These are phyloP conservation scores for Bruguiera sexangula DNA, from an alignment of 345 rosid species.

Conservation along the genomic window DNA sequence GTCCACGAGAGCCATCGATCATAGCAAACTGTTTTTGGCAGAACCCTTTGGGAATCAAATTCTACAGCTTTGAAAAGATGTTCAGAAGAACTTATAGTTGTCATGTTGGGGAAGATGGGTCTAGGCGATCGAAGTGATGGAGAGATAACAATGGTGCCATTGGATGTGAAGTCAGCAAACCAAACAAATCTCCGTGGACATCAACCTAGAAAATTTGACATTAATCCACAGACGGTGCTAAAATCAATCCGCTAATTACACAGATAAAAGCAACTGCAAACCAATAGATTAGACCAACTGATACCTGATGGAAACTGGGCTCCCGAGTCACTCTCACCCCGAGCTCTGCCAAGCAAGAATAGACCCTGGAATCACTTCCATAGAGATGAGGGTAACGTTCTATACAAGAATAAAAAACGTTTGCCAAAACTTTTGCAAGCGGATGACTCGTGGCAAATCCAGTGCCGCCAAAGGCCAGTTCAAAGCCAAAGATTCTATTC, in stretches of 20 bases:
- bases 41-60: conserved; percentile 58
- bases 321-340: conserved; percentile 67
- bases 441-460: conserved; percentile 80
- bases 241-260: not conserved
- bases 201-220: conserved; percentile 44
- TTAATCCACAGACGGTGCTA: not conserved
- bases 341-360: conserved; percentile 75
- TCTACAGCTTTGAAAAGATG: conserved; percentile 54
- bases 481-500: conserved; percentile 50
- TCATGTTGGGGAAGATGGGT: conserved; percentile 76
- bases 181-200: conserved; percentile 65
- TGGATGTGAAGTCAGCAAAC: conserved; percentile 70
- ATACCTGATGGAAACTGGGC: conserved; percentile 94
- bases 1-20: conserved; percentile 78
- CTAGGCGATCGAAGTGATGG: conserved; percentile 57
- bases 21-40: conserved; percentile 81
- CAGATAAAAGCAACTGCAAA: not conserved
- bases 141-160: conserved; percentile 65
- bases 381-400: conserved; percentile 77
- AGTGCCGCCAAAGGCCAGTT: conserved; percentile 79
- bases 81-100: conserved; percentile 37
- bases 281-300: not conserved
- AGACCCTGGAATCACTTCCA: conserved; percentile 72
- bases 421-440: conserved; percentile 64
- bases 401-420: conserved; percentile 71